These are phyloP conservation scores for Macrocystidia cucumis DNA, from an alignment of 1,284 basidiomycete species.

Conservation along the genomic window DNA sequence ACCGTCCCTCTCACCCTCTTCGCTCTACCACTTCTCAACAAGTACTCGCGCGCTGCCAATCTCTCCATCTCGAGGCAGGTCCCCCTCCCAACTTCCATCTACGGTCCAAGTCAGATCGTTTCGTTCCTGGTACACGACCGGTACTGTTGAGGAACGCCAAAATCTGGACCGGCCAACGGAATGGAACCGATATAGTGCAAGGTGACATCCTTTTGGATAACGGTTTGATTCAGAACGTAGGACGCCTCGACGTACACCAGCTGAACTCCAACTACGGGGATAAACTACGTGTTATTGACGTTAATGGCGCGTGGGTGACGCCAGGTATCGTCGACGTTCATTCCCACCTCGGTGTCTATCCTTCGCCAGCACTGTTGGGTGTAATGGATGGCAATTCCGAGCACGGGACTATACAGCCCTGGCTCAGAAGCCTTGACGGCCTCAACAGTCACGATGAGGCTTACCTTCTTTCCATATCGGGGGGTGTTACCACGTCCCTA, in stretches of 20 bases:
- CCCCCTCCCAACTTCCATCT: slow-evolving; percentile 37
- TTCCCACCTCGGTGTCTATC: slow-evolving; percentile 56
- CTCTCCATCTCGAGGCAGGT: slow-evolving; percentile 28
- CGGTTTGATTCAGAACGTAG: slow-evolving; percentile 46
- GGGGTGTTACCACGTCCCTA: slow-evolving; percentile 66
- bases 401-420: slow-evolving; percentile 49
- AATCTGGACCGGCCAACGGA: slow-evolving; percentile 46
- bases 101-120: slow-evolving; percentile 58
- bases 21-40: not conserved
- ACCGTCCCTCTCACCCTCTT: not conserved
- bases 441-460: slow-evolving; percentile 58
- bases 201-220: slow-evolving; percentile 48
- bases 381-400: slow-evolving; percentile 44
- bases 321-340: slow-evolving; percentile 68
- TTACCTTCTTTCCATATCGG: slow-evolving; percentile 48
- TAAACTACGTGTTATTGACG: slow-evolving; percentile 35
- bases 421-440: slow-evolving; percentile 53
- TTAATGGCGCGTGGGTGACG: slow-evolving; percentile 42
- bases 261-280: slow-evolving; percentile 16
- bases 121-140: slow-evolving; percentile 50
- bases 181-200: slow-evolving; percentile 41
- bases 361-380: slow-evolving; percentile 32
- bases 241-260: slow-evolving; percentile 24
- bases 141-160: slow-evolving; percentile 43
- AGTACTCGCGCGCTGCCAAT: slow-evolving; percentile 30